Evolutionary conservation across 768 basidiomycete genomes (phyloP).

Genomic region (Russula brevipes): DNA sequence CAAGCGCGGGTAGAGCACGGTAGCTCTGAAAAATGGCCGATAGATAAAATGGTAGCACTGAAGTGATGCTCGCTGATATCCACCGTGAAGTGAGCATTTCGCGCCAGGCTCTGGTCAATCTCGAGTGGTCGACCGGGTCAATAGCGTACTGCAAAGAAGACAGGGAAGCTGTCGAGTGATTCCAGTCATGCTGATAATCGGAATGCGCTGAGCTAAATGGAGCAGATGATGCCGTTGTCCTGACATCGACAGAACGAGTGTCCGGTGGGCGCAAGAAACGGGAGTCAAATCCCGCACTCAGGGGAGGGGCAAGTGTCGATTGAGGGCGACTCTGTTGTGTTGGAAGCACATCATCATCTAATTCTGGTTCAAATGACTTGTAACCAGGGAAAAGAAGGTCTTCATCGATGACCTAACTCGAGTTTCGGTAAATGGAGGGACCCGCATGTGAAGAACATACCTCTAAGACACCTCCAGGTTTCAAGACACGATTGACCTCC

Average conservation of each 20-base stretch:
- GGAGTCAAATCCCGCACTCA: not conserved
- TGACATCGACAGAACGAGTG: not conserved
- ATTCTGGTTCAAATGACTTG: not conserved
- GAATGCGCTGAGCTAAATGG: not conserved
- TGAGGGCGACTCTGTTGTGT: not conserved
- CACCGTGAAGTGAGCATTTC: slow-evolving; percentile 23
- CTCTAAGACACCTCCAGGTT: slow-evolving; percentile 58
- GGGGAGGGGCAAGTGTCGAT: not conserved
- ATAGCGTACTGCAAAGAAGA: slow-evolving; percentile 3
- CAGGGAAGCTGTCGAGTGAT: not conserved
- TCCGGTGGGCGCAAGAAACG: not conserved
- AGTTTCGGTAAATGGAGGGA: not conserved
- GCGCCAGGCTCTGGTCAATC: slow-evolving; percentile 20
- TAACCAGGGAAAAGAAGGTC: slow-evolving; percentile 63
- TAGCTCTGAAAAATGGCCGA: slow-evolving; percentile 20
- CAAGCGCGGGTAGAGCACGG: slow-evolving; percentile 23
- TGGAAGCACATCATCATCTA: not conserved
- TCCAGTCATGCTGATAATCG: not conserved
- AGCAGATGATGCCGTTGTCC: not conserved
- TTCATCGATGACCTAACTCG: slow-evolving; percentile 62
- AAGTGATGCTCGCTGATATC: slow-evolving; percentile 21
- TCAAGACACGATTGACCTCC: slow-evolving; percentile 66
- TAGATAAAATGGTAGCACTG: slow-evolving; percentile 24
- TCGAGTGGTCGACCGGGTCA: slow-evolving; percentile 23
- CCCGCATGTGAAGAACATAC: slow-evolving; percentile 33